Conservation (phyloP, 257 asterid species). For the Solanum acaule region DNA sequence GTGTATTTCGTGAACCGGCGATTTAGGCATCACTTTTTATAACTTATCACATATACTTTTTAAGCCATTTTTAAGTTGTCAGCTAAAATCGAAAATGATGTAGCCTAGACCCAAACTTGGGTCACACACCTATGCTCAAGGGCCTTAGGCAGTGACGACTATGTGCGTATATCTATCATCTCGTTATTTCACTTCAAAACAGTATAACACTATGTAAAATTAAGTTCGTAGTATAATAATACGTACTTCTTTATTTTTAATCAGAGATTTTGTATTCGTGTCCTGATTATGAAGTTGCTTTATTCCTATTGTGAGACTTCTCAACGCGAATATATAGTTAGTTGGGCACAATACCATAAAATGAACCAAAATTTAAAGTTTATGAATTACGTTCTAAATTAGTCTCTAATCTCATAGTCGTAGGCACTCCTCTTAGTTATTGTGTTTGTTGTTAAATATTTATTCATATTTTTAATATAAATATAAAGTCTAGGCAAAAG, state of each 20-base stretch:
- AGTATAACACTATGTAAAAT: neutral
- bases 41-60: neutral
- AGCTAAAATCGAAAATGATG: neutral
- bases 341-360: neutral
- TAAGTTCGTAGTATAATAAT: neutral
- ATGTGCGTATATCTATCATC: neutral
- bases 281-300: neutral
- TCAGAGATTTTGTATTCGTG: neutral
- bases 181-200: neutral
- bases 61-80: neutral
- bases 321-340: neutral
- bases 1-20: neutral
- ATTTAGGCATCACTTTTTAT: neutral
- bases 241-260: neutral
- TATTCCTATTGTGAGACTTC: neutral
- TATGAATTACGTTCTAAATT: neutral
- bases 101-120: neutral
- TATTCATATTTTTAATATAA: neutral
- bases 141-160: neutral
- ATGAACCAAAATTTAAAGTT: neutral
- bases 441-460: neutral
- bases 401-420: neutral
- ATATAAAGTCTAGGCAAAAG: neutral
- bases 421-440: neutral
- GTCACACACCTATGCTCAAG: neutral